Base-by-base conservation (phyloP, 2,329 filamentous ascomycete genomes). In the Fusarium nurragi region DNA sequence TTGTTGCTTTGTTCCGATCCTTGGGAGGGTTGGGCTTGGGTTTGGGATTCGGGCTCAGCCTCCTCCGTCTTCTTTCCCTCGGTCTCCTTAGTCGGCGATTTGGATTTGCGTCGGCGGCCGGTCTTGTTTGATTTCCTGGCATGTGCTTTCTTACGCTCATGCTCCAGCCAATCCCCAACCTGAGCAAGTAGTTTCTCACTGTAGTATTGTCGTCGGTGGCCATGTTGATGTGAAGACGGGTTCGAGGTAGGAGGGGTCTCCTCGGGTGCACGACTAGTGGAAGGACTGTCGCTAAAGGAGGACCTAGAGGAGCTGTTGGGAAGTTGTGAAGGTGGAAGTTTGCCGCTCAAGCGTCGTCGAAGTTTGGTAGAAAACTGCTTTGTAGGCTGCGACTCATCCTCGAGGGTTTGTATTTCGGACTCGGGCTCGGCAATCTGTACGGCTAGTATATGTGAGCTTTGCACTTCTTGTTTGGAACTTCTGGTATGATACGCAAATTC, bases 151-250 rank as follows among this genome's bases (percentile, higher is more conserved):
- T 82, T 78, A 73, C 89, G 90, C 77, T 97, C 93, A 46, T 89
- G 86, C 69, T 94, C 88, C 36, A 97, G 80, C 94, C 94, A 98
- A 66, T 92, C 88, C 23, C 86, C 84, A 14, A 97, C 88, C 73
- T 96, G 92, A 19, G 88, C 83, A 25, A 95, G 78, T 9, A 96
- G 77, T 64, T 83, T 85, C 67, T 88, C 81, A 49, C 81, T 81
- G 46, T 80, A 76, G 53, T 81, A 78, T 51, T 76, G 75, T 26
- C 75, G 75, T 18, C 72, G 74, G 55, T 76, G 73, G 14, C 71
- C 65, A 12, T 76, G 71, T 28, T 67, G 57, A 10, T 61, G 70
- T 19, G 70, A 51, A 22, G 62, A 49, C 13, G 54, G 57, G 23
- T 60, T 69, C 26, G 70, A 54, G 9, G 63, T 54, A n/a, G 65